Evolutionary conservation across 2,329 filamentous ascomycete genomes (phyloP).

Genomic region (Xylariales sp.): DNA sequence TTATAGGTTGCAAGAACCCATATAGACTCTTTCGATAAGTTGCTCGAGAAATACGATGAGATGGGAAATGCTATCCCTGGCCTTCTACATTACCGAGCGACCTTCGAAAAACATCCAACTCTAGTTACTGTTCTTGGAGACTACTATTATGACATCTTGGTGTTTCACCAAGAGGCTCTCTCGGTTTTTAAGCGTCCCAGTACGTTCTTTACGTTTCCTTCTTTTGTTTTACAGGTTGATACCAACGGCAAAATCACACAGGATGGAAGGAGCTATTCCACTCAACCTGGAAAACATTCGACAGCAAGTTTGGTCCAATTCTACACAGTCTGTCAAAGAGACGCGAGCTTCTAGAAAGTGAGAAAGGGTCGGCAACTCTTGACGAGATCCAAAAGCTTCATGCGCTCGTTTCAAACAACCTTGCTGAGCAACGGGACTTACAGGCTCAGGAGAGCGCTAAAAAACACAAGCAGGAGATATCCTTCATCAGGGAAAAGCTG

Average conservation of each 20-base stretch:
- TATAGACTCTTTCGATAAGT: slow-evolving; percentile 25
- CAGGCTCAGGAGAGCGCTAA: not conserved
- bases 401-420: not conserved
- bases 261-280: slow-evolving; percentile 26
- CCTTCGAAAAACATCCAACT: slow-evolving; percentile 20
- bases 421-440: not conserved
- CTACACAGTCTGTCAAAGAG: slow-evolving; percentile 19
- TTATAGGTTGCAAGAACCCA: slow-evolving; percentile 18
- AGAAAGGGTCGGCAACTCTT: slow-evolving; percentile 23
- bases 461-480: slow-evolving; percentile 9
- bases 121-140: slow-evolving; percentile 27
- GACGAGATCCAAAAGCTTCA: slow-evolving; percentile 20
- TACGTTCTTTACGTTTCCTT: not conserved
- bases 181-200: not conserved
- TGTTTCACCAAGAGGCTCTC: slow-evolving; percentile 20
- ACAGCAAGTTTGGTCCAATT: slow-evolving; percentile 27
- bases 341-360: slow-evolving; percentile 23
- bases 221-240: not conserved
- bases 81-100: slow-evolving; percentile 1
- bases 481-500: slow-evolving; percentile 16
- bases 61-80: slow-evolving; percentile 22
- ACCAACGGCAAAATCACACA: not conserved
- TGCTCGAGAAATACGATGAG: slow-evolving; percentile 17
- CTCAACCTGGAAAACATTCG: slow-evolving; percentile 30
- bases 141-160: slow-evolving; percentile 28